Evolutionary conservation across 176 grass and related monocot species (phyloP).

Genomic region (Eleusine coracana): DNA sequence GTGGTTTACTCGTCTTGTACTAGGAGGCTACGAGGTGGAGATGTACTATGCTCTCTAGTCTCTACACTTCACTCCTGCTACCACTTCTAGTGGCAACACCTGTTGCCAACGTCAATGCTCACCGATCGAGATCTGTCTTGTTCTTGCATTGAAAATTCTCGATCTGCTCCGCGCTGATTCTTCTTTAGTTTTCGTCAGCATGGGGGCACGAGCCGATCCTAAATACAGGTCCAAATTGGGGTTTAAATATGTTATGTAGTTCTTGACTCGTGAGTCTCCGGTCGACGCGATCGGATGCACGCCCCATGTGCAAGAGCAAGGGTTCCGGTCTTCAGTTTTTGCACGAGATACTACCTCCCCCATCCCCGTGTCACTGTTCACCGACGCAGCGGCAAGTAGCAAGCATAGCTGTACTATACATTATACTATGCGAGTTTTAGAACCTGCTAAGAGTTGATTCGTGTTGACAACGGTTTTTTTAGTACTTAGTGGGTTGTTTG

Average conservation of each 20-base stretch:
- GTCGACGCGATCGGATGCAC: not conserved
- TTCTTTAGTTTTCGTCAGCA: not conserved
- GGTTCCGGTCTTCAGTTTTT: not conserved
- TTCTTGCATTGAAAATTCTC: not conserved
- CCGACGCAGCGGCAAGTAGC: not conserved
- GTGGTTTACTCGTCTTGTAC: too few species aligned
- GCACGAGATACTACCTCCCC: not conserved
- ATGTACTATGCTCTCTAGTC: too few species aligned
- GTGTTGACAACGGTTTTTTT: not conserved
- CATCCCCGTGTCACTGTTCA: not conserved
- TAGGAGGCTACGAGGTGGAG: too few species aligned
- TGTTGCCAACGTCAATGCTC: not conserved
- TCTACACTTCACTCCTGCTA: too few species aligned
- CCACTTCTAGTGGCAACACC: not conserved
- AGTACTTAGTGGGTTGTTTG: not conserved
- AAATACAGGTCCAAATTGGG: not conserved
- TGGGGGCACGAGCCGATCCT: not conserved
- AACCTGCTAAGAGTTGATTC: not conserved
- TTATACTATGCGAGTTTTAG: too few species aligned
- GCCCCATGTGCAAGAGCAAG: not conserved
- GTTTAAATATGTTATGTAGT: not conserved
- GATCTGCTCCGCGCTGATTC: not conserved
- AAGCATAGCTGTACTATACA: not conserved
- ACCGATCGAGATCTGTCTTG: not conserved
- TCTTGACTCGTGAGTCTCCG: not conserved